These are phyloP conservation scores for Paratrypanosoma confusum DNA, from an alignment of 208 protist genomes.

Conservation along the genomic window DNA sequence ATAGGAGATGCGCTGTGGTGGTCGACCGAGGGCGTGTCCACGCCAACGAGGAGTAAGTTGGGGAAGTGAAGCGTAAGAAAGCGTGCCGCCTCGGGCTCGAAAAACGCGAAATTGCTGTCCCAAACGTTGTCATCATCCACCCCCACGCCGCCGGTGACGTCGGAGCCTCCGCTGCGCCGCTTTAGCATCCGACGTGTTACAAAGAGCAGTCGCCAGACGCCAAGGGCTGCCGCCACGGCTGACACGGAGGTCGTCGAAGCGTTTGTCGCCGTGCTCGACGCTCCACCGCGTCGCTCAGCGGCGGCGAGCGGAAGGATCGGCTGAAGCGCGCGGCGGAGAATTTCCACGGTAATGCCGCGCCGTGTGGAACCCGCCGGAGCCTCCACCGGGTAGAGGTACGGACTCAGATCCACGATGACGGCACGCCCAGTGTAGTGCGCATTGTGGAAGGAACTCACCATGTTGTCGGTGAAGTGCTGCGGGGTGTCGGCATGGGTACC, in stretches of 20 bases:
- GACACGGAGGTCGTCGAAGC: too few species aligned
- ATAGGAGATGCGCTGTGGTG: conserved; percentile 22
- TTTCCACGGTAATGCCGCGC: conserved; percentile 22
- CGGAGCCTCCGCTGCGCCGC: background rate
- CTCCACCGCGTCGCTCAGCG: too few species aligned
- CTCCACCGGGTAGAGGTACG: conserved; percentile 8
- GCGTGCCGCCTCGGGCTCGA: conserved; percentile 27
- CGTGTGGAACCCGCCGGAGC: background rate
- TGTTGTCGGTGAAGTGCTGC: conserved; percentile 33
- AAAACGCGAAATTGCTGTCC: conserved; percentile 27
- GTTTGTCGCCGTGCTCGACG: too few species aligned
- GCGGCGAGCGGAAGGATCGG: too few species aligned
- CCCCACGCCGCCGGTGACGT: background rate
- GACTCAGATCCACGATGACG: conserved; percentile 33
- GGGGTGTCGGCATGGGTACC: conserved; percentile 69
- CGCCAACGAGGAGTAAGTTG: conserved; percentile 46
- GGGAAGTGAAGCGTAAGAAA: conserved; percentile 38
- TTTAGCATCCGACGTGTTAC: conserved; percentile 15
- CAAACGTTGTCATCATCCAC: background rate
- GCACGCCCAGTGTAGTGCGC: conserved; percentile 53
- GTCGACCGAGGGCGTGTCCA: conserved; percentile 59
- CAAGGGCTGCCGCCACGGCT: too few species aligned
- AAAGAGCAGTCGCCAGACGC: conserved; percentile 38
- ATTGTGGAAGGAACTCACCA: conserved; percentile 22
- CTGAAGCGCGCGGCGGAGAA: conserved; percentile 16